Evolutionary conservation across 2,329 filamentous ascomycete genomes (phyloP), one percentile per base, ranked within the genome.

Genomic region (Cryphonectria naterciae): DNA sequence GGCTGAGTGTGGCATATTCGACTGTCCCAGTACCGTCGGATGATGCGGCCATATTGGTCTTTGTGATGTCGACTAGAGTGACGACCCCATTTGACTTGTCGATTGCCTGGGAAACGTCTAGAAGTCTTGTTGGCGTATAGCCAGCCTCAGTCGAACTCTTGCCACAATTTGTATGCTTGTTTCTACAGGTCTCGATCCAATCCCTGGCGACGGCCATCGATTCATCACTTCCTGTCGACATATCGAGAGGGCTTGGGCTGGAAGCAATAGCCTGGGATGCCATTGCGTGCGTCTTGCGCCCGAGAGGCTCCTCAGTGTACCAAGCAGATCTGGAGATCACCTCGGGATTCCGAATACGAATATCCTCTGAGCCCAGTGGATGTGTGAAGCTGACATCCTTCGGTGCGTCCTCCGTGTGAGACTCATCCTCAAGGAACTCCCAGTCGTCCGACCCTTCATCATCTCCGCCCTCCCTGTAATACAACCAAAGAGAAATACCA

Each of bases 11-110:
- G 7, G 35, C 62, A 35, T 58, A 43, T 58, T 46, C 7, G 71
- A 73, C 70, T 77, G 25, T 6, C 25, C n/a, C n/a, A 54, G 52
- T 28, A 15, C 22, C 52, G 4, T 15, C 4, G 25, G 52, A 28
- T 28, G 25, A 56, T 5, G 52, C 25, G 22, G 28, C n/a, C 8
- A 4, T 15, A 28, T 28, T 19, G 17, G 13, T 6, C 25, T 13
- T 28, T 15, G 25, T 28, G 25, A 25, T 17, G 22, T 28, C 13
- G 25, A 32, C 25, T 22, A 56, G 25, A 32, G 52, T 28, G 25
- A 56, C 52, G 25, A 56, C 17, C 13, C 52, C 25, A 4, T 28
- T 25, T 2, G n/a, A 54, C n/a, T 4, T 54, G 25, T 54, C n/a
- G 10, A 28, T 19, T 8, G 52, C n/a, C 52, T 28, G n/a, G 11